Conservation (phyloP, 2,329 filamentous ascomycete species). For the Leptoxyphium fumago region DNA sequence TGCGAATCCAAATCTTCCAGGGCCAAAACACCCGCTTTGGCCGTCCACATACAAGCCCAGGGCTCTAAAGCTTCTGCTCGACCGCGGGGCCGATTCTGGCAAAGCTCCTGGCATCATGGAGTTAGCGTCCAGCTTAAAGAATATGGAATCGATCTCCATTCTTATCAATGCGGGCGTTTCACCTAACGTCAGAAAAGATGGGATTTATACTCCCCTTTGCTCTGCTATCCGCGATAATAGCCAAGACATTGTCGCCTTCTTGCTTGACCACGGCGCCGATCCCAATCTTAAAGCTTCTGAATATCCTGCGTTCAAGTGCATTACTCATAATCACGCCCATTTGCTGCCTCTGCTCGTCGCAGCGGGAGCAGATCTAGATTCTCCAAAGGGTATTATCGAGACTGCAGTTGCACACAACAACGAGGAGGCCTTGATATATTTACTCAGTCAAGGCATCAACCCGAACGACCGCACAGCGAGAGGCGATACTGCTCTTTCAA, state of each 20-base stretch:
- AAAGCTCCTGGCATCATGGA: slow-evolving; percentile 53
- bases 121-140: slow-evolving; percentile 48
- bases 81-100: slow-evolving; percentile 40
- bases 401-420: slow-evolving; percentile 49
- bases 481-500: slow-evolving; percentile 49
- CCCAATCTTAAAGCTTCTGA: slow-evolving; percentile 44
- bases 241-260: slow-evolving; percentile 44
- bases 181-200: slow-evolving; percentile 48
- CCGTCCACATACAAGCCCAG: slow-evolving; percentile 44
- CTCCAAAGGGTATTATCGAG: slow-evolving; percentile 51
- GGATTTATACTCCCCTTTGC: slow-evolving; percentile 53
- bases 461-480: slow-evolving; percentile 45
- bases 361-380: slow-evolving; percentile 44
- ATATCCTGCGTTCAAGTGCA: slow-evolving; percentile 53
- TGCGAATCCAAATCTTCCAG: slow-evolving; percentile 52
- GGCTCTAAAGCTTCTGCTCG: slow-evolving; percentile 41
- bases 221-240: slow-evolving; percentile 54
- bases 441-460: slow-evolving; percentile 45
- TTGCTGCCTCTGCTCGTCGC: slow-evolving; percentile 44
- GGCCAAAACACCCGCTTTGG: slow-evolving; percentile 43
- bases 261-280: slow-evolving; percentile 39
- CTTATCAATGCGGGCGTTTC: slow-evolving; percentile 46
- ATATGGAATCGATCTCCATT: slow-evolving; percentile 45
- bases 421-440: slow-evolving; percentile 43
- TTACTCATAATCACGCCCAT: slow-evolving; percentile 49